phyloP scores from a whole-genome alignment of 192 early-diverging fungal species.

The Coemansia sp. region DNA sequence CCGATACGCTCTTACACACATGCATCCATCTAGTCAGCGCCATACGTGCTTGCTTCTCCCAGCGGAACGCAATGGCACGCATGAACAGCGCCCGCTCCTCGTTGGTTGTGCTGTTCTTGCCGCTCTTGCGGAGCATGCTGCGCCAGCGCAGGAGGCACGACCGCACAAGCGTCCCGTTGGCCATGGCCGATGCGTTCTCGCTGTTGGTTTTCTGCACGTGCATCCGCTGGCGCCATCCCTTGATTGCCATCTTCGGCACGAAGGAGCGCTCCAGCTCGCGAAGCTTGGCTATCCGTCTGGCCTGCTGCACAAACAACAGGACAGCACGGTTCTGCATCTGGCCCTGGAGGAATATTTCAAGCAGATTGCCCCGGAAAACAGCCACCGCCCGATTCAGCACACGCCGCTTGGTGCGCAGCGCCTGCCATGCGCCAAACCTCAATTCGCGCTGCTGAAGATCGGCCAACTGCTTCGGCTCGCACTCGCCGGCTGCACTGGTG shows the following conservation, averaged over 20 bases:
- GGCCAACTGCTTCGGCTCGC: neutral
- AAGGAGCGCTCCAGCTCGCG: conserved; percentile 15
- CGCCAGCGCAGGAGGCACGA: conserved; percentile 33
- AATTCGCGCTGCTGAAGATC: conserved; percentile 15
- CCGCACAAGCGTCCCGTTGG: conserved; percentile 19
- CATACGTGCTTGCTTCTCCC: conserved; percentile 36
- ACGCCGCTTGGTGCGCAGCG: neutral
- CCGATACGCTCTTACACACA: conserved; percentile 13
- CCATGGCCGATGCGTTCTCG: conserved; percentile 20
- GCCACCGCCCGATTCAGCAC: conserved; percentile 20
- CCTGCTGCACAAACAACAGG: conserved; percentile 3
- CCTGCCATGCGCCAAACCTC: neutral
- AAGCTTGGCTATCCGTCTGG: conserved; percentile 6
- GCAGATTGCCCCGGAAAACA: conserved; percentile 13
- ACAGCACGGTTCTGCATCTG: conserved; percentile 3
- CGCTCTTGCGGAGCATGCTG: conserved; percentile 3
- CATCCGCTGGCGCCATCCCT: conserved; percentile 13
- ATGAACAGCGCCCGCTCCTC: conserved; percentile 8
- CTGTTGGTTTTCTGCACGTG: neutral
- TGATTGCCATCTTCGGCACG: conserved; percentile 4
- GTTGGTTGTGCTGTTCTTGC: neutral
- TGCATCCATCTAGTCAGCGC: conserved; percentile 28
- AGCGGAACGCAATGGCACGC: conserved; percentile 31
- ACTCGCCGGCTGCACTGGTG: neutral
- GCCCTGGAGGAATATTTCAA: conserved; percentile 4